phyloP scores from a whole-genome alignment of 2,329 filamentous ascomycete genomes.

The Paraphaeosphaeria sporulosa region DNA sequence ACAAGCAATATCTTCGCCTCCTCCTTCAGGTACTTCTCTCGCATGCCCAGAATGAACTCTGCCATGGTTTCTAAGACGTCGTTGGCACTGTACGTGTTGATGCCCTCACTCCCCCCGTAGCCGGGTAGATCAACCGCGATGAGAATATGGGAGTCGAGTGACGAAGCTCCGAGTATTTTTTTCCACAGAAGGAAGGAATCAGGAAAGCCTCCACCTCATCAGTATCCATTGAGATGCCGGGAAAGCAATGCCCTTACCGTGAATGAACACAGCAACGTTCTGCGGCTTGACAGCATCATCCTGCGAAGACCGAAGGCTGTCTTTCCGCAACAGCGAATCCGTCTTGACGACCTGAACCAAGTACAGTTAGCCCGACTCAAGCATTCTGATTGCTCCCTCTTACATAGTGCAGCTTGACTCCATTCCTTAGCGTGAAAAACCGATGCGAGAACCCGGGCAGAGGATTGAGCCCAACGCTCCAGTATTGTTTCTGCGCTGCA shows the following conservation, averaged over 20 bases:
- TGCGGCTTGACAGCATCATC: constrained; percentile 28
- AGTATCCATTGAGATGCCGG: neutral
- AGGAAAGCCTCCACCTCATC: constrained; percentile 56
- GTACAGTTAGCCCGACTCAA: neutral
- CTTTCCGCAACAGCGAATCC: neutral
- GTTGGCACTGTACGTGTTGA: constrained; percentile 59
- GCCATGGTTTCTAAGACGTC: constrained; percentile 61
- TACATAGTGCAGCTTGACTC: constrained; percentile 65
- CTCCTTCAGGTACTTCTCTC: constrained; percentile 51
- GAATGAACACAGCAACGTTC: constrained; percentile 61
- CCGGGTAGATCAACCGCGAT: constrained; percentile 66
- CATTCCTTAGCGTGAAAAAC: constrained; percentile 59
- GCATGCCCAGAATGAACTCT: constrained; percentile 61
- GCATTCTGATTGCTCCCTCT: constrained; percentile 9
- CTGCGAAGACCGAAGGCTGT: constrained; percentile 9
- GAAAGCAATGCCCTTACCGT: constrained; percentile 46
- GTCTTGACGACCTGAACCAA: neutral
- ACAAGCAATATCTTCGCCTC: constrained; percentile 54
- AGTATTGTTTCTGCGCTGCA: constrained; percentile 61
- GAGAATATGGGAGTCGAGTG: constrained; percentile 52
- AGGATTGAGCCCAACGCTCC: constrained; percentile 59
- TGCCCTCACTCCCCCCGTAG: constrained; percentile 64
- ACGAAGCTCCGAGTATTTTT: constrained; percentile 53
- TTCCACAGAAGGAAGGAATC: constrained; percentile 66
- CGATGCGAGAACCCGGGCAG: constrained; percentile 58